These are phyloP conservation scores for Hibiscus trionum DNA, from an alignment of 345 rosid species.

Conservation along the genomic window DNA sequence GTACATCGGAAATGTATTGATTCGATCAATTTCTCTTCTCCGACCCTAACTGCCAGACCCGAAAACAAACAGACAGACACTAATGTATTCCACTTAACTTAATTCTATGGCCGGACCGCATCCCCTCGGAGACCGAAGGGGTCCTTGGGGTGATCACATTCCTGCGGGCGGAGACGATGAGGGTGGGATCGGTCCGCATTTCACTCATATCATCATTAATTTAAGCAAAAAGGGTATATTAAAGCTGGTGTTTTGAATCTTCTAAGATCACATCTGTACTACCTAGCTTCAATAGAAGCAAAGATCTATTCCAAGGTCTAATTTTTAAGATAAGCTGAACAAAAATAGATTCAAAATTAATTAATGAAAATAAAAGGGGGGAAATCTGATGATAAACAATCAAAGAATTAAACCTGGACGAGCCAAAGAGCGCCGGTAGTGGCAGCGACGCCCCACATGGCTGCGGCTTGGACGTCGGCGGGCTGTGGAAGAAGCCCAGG, in stretches of 20 bases:
- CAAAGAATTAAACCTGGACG: constrained; percentile 41
- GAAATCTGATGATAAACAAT: not conserved
- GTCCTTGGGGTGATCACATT: not conserved
- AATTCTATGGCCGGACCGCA: not conserved
- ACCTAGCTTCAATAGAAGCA: not conserved
- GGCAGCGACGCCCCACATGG: constrained; percentile 82
- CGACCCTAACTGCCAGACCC: too few relatives aligned
- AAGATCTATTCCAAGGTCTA: not conserved
- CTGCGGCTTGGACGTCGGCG: constrained; percentile 61
- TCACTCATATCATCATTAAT: too few relatives aligned
- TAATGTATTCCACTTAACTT: not conserved
- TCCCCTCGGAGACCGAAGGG: not conserved
- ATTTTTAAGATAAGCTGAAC: not conserved
- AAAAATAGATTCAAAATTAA: not conserved
- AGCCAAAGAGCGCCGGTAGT: constrained; percentile 57
- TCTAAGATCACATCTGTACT: not conserved
- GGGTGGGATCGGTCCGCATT: not conserved
- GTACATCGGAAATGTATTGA: not conserved
- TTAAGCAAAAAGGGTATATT: too few relatives aligned
- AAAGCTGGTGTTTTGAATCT: not conserved
- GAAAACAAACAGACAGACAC: too few relatives aligned
- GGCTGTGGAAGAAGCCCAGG: constrained; percentile 57
- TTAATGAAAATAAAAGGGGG: not conserved
- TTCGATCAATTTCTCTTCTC: not conserved
- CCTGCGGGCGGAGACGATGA: not conserved